Base-by-base conservation (phyloP, 352 stramenopile species). In the Pilasporangium apinafurcum region DNA sequence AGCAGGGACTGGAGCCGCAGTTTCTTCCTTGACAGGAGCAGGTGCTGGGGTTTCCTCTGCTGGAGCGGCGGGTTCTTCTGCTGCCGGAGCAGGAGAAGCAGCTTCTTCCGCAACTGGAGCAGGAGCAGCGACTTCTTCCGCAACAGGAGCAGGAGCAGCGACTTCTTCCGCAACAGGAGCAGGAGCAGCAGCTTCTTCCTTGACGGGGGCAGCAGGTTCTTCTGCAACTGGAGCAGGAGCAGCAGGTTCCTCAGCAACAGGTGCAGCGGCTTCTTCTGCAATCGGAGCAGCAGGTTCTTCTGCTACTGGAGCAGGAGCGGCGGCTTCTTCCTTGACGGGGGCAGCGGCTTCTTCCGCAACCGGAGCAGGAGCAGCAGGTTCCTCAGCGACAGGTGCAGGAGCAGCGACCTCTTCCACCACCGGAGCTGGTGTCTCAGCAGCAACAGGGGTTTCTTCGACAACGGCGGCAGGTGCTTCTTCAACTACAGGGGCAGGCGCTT, bases 191-290 rank as follows among this genome's bases (percentile, higher is more conserved):
- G 40, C 32, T 16, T 53, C 51, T 20, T 38, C 37, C 12, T 33
- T 24, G 7, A 37, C 35, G 12, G 24, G 18, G 0, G 17, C n/a
- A 24, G 44, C 30, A 31, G 43, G 26, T 9, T 28, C 4, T 22
- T 21, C 18, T 14, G 37, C 20, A n/a, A 53, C 41, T 3, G 20
- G 4, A 31, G 43, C 32, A 26, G 56, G 31, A 4, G 20, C 34
- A 5, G 46, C 44, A 20, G 45, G 26, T 9, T 44, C 38, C 26
- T 54, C 21, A 9, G 33, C 27, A 5, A 32, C 33, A 17, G 17
- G 37, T 30, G 40, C 30, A 41, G 13, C 17, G 24, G 40, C 32
- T 16, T 53, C 51, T 20, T 38, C 37, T 10, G 31, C 18, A 5
- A 37, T 30, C 10, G 24, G 18, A 0, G 17, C n/a, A 24, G 44